Evolutionary conservation across 305 asterid genomes (phyloP).

Genomic region (Fraxinus greggii): DNA sequence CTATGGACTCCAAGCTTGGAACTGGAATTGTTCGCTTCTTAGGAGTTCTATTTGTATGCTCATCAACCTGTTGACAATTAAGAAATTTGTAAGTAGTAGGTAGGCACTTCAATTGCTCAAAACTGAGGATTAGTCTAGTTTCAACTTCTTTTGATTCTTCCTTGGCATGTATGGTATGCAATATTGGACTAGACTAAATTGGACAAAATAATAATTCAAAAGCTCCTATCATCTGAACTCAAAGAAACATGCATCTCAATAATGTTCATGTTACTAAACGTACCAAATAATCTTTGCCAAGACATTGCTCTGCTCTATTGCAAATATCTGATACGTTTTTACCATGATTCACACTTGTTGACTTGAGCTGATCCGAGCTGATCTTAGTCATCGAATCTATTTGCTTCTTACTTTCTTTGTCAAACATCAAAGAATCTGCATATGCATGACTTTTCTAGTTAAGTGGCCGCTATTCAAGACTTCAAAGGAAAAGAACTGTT

Average conservation of each 20-base stretch:
- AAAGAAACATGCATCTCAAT: background rate
- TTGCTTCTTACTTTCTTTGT: conserved; percentile 48
- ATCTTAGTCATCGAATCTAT: conserved; percentile 34
- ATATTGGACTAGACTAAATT: background rate
- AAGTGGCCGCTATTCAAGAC: conserved; percentile 8
- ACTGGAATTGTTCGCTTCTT: conserved; percentile 45
- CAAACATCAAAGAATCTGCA: conserved; percentile 62
- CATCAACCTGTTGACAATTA: conserved; percentile 56
- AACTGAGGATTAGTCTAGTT: background rate
- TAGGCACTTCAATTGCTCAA: background rate
- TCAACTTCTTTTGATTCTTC: background rate
- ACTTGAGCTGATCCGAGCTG: conserved; percentile 48
- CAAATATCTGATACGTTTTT: conserved; percentile 47
- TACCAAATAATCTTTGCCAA: conserved; percentile 67
- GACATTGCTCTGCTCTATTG: conserved; percentile 54
- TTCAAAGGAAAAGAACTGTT: background rate
- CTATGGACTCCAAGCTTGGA: conserved; percentile 61
- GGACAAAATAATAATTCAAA: background rate
- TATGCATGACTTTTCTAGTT: conserved; percentile 9
- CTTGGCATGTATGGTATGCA: background rate
- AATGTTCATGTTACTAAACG: background rate
- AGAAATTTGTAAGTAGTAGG: background rate
- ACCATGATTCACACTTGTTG: conserved; percentile 39
- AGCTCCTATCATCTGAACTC: background rate
- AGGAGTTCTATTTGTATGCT: conserved; percentile 48